phyloP scores from a whole-genome alignment of 2,329 filamentous ascomycete species.

The Aspergillus unguis region DNA sequence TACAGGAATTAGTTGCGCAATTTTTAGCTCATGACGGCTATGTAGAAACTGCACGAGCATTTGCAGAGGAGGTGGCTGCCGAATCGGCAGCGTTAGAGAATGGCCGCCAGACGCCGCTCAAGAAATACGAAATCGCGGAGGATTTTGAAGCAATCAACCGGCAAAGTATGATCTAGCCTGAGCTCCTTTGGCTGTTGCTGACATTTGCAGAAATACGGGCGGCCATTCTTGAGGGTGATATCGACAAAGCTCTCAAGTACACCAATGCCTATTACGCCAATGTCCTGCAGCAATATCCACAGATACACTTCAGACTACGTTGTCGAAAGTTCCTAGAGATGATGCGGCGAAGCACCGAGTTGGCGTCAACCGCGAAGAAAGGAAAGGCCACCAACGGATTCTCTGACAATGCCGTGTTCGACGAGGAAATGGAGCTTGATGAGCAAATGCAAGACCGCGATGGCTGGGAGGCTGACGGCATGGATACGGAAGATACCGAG shows the following conservation, averaged over 20 bases:
- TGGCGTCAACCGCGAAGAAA: constrained; percentile 45
- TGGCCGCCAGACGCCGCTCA: constrained; percentile 51
- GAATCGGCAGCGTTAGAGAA: constrained; percentile 69
- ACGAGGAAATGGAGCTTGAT: constrained; percentile 59
- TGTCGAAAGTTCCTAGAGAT: constrained; percentile 96
- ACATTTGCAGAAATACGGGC: constrained; percentile 67
- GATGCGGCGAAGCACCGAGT: constrained; percentile 70
- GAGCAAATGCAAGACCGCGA: constrained; percentile 43
- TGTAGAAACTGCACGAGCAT: constrained; percentile 84
- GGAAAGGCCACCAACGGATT: constrained; percentile 37
- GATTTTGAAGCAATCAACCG: constrained; percentile 83
- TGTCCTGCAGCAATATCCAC: constrained; percentile 74
- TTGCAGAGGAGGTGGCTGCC: constrained; percentile 73
- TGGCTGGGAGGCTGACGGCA: constrained; percentile 44
- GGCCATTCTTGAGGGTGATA: constrained; percentile 85
- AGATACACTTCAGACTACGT: constrained; percentile 81
- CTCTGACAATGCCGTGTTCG: constrained; percentile 46
- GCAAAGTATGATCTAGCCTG: constrained; percentile 62
- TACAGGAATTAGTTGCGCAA: constrained; percentile 80
- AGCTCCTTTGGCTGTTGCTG: background rate
- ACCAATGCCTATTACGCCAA: constrained; percentile 75
- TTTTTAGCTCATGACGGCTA: constrained; percentile 95
- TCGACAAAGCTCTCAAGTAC: constrained; percentile 82
- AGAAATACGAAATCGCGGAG: constrained; percentile 66
- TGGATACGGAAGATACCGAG: constrained; percentile 54